Evolutionary conservation across 2,329 filamentous ascomycete genomes (phyloP), one percentile per base, ranked within the genome.

Genomic region (Drechslerella coelobrocha): DNA sequence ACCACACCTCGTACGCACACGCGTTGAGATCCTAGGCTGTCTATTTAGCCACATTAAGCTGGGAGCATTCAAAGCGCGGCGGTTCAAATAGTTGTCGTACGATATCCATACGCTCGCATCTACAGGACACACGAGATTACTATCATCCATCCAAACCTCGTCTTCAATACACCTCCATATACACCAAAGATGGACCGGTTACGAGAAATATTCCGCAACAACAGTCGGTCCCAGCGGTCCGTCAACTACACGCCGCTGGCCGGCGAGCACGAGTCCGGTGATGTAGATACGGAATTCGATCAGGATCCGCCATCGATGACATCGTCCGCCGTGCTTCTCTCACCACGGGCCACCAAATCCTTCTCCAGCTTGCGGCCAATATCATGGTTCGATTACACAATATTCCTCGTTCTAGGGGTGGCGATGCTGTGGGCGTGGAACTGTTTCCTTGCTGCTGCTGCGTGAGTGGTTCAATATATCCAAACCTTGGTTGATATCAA

Each of bases 351-450:
- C 76, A 76, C 43, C 76, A 77, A 2, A 62, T 69, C 3, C 75
- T 77, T 61, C 73, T 57, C 39, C 69, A 76, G 81, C 14, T 80
- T 81, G 34, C 76, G 80, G 39, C 82, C 83, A 17, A 96, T 96
- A 81, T 96, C 91, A 73, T 92, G 89, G 87, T 77, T 90, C 27
- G 90, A 95, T 78, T 97, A 97, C 79, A 81, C 81, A 75, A 88
- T 96, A 77, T 97, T 97, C 79, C 82, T 89, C 61, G 81, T 96
- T 57, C 82, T 97, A 23, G 93, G 93, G 52, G 84, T 96, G 63
- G 90, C 92, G 53, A 97, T 97, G 94, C 84, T 97, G 47, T 97
- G 93, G 93, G 92, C 93, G 61, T 97, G 93, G 93, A 95, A 85
- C 47, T 66, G 37, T 50, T 54, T 52, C 48, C 57, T 45, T 45